These are phyloP conservation scores for Tolypocladium inflatum DNA, from an alignment of 2,329 filamentous ascomycete species.

Conservation along the genomic window DNA sequence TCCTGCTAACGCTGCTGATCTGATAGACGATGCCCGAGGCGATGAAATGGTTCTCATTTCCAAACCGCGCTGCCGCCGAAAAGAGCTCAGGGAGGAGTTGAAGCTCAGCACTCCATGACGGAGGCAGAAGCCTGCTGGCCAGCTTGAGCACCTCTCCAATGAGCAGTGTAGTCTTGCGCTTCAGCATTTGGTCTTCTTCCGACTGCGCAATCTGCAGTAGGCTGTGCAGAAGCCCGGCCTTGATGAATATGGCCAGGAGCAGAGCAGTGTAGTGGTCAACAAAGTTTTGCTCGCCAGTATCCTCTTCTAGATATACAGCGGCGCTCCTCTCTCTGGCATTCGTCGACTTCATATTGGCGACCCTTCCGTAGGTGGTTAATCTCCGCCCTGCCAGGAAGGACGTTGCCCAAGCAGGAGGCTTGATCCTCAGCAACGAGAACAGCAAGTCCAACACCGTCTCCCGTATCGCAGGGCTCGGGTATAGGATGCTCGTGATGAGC, in stretches of 20 bases:
- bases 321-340: conserved; percentile 36
- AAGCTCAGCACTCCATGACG: conserved; percentile 70
- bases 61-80: conserved; percentile 62
- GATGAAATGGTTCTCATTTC: conserved; percentile 62
- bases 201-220: conserved; percentile 58
- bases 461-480: conserved; percentile 45
- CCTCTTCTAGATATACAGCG: conserved; percentile 51
- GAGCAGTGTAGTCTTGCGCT: conserved; percentile 81
- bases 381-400: conserved; percentile 89
- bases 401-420: conserved; percentile 84
- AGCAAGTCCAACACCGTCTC: conserved; percentile 84
- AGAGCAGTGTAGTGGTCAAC: conserved; percentile 91
- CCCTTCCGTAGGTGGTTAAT: conserved; percentile 92
- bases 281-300: conserved; percentile 68
- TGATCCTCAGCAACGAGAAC: conserved; percentile 74
- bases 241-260: conserved; percentile 75
- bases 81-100: conserved; percentile 86
- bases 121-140: conserved; percentile 74
- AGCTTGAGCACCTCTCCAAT: conserved; percentile 88
- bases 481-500: conserved; percentile 54
- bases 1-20: conserved; percentile 94
- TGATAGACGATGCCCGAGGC: conserved; percentile 92
- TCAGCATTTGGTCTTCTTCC: conserved; percentile 58
- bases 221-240: conserved; percentile 60
- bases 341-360: conserved; percentile 69